Percentiles rank a stretch among this genome's conserved stretches.
phyloP scores from a whole-genome alignment of 148 eudicot species.

The Heliamphora exappendiculata region DNA sequence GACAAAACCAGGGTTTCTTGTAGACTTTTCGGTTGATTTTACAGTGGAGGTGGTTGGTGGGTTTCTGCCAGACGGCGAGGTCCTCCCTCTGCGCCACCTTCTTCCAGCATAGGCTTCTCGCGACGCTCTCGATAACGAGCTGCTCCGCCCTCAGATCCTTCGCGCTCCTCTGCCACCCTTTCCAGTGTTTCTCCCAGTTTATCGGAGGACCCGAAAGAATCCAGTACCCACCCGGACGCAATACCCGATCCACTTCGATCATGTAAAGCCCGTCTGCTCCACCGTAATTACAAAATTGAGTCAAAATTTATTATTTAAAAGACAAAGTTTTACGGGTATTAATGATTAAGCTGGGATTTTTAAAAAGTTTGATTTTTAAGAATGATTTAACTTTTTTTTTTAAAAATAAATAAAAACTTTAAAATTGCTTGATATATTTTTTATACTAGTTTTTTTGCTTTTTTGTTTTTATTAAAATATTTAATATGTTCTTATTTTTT shows the following conservation, averaged over 20 bases:
- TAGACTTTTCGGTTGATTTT: constrained; percentile 31
- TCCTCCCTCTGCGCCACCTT: constrained; percentile 35
- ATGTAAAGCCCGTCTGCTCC: constrained; percentile 52
- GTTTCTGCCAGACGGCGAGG: constrained; percentile 60
- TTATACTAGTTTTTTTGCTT: too few species aligned
- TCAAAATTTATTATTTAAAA: too few species aligned
- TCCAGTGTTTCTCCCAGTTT: constrained; percentile 49
- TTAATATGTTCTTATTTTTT: too few species aligned
- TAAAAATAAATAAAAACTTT: too few species aligned
- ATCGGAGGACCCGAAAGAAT: constrained; percentile 62
- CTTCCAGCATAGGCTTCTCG: constrained; percentile 54
- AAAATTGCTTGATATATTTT: too few species aligned
- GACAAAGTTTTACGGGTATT: too few species aligned
- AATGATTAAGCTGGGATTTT: too few species aligned
- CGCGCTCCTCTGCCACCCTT: constrained; percentile 42
- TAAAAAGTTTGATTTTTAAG: too few species aligned
- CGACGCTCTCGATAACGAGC: constrained; percentile 32
- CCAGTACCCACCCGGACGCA: constrained; percentile 72
- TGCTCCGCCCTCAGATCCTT: constrained; percentile 45
- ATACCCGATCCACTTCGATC: constrained; percentile 47
- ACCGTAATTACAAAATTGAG: not conserved
- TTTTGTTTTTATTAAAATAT: too few species aligned
- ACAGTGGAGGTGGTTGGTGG: constrained; percentile 48
- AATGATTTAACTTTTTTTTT: too few species aligned
- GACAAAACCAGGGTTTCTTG: constrained; percentile 57